A percentile compares a stretch with the other conserved stretches of the same genome.
Conservation (phyloP, 1,139 yeast genomes). For the Taphrina flavorubra region DNA sequence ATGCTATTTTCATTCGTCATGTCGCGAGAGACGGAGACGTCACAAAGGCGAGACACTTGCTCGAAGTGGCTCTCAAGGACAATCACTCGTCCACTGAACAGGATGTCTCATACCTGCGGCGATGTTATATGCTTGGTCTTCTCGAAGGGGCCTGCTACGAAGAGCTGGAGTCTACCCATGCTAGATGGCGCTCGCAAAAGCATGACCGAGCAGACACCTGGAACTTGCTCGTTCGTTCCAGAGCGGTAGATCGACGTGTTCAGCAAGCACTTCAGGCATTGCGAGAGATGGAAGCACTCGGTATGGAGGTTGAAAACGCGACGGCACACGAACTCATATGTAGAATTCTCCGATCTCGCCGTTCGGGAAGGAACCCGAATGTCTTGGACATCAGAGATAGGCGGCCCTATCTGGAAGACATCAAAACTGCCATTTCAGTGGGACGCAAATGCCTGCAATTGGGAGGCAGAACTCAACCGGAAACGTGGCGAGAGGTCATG, state of each 20-base stretch:
- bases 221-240: constrained; percentile 36
- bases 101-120: constrained; percentile 10
- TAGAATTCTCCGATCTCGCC: constrained; percentile 19
- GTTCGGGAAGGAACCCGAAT: constrained; percentile 15
- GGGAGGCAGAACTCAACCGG: constrained; percentile 40
- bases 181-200: constrained; percentile 1
- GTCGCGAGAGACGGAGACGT: constrained; percentile 21
- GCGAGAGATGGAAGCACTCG: constrained; percentile 19
- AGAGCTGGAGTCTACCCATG: constrained; percentile 19
- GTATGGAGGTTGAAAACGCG: constrained; percentile 31
- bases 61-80: constrained; percentile 6
- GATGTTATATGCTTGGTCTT: constrained; percentile 30
- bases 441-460: constrained; percentile 23
- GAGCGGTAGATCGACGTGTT: constrained; percentile 11
- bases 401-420: constrained; percentile 35
- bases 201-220: constrained; percentile 35
- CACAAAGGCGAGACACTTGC: constrained; percentile 12
- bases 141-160: constrained; percentile 18
- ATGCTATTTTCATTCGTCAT: constrained; percentile 18
- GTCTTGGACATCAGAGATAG: constrained; percentile 23
- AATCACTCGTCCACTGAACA: background rate
- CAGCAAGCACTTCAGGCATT: constrained; percentile 25
- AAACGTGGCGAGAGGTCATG: constrained; percentile 40
- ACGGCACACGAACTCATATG: constrained; percentile 27
- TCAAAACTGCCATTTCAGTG: constrained; percentile 26